phyloP scores from a whole-genome alignment of 2,329 filamentous ascomycete genomes.

The Tolypocladium ophioglossoides region DNA sequence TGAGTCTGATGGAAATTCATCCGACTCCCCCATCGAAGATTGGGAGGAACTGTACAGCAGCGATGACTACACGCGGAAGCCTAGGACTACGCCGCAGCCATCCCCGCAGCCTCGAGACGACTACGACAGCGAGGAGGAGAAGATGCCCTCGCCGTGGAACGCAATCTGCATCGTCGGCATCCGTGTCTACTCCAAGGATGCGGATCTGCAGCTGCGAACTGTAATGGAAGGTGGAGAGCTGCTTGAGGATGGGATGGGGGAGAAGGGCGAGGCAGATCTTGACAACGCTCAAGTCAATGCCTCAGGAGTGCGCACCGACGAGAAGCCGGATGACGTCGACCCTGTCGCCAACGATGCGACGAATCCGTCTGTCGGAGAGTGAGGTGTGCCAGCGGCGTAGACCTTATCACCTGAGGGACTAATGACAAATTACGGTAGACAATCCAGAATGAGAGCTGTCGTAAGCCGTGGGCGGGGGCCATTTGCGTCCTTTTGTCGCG shows the following conservation, averaged over 20 bases:
- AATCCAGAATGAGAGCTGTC: not conserved
- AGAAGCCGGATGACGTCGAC: not conserved
- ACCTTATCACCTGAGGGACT: no score
- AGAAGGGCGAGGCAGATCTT: slow-evolving; percentile 43
- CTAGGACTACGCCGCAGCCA: slow-evolving; percentile 27
- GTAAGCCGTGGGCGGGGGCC: not conserved
- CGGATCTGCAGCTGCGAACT: slow-evolving; percentile 39
- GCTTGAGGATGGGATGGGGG: slow-evolving; percentile 44
- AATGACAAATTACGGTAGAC: not conserved
- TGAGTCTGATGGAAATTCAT: slow-evolving; percentile 43
- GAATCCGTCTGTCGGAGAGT: not conserved
- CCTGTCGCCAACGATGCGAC: slow-evolving; percentile 8
- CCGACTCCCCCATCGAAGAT: slow-evolving; percentile 48
- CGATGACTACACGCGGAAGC: slow-evolving; percentile 46
- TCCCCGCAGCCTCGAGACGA: slow-evolving; percentile 22
- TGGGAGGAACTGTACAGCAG: slow-evolving; percentile 49
- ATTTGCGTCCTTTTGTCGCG: not conserved
- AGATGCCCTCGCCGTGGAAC: slow-evolving; percentile 48
- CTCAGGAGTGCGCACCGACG: slow-evolving; percentile 28
- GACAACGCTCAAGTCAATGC: slow-evolving; percentile 48
- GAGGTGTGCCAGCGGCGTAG: no score
- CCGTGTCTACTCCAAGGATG: slow-evolving; percentile 50
- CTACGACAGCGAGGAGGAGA: slow-evolving; percentile 47
- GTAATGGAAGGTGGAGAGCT: slow-evolving; percentile 46
- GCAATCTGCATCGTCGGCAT: slow-evolving; percentile 51